A percentile compares a stretch with the other conserved stretches of the same genome.
Conservation (phyloP, 73 alveolate species). For the Paramecium octaurelia region DNA sequence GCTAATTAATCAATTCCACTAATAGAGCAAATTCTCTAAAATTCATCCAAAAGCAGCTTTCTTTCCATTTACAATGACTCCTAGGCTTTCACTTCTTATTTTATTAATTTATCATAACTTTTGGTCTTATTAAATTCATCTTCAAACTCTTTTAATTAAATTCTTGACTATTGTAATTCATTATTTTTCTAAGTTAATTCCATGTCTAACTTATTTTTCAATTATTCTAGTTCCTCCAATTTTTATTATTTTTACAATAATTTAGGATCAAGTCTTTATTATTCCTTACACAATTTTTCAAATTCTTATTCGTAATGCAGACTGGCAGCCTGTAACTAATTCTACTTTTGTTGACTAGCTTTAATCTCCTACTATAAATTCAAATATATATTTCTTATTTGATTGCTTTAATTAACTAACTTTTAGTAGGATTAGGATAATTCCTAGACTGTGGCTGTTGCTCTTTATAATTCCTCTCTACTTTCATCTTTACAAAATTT, state of each 20-base stretch:
- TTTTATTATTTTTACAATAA: background rate
- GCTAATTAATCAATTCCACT: slow-evolving; percentile 51
- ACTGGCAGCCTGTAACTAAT: background rate
- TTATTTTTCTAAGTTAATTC: background rate
- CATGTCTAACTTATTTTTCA: background rate
- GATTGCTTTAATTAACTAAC: background rate
- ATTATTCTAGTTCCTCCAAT: slow-evolving; percentile 18
- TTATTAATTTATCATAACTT: background rate
- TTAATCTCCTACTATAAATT: background rate
- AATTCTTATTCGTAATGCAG: slow-evolving; percentile 11
- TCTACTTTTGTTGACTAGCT: background rate
- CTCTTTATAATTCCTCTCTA: slow-evolving; percentile 30
- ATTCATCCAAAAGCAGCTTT: slow-evolving; percentile 22
- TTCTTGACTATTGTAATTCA: background rate
- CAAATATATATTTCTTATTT: background rate
- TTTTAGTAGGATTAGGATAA: slow-evolving; percentile 16
- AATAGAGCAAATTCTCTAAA: background rate
- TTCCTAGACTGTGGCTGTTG: background rate
- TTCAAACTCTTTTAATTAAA: background rate
- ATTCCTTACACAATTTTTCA: slow-evolving; percentile 22
- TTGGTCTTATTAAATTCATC: slow-evolving; percentile 17
- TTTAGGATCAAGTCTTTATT: slow-evolving; percentile 6
- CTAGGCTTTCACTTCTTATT: background rate
- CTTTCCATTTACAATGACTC: slow-evolving; percentile 27
- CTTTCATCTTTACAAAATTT: background rate